Evolutionary conservation across 2,329 filamentous ascomycete genomes (phyloP).

Genomic region (Chrysoporthe puriensis): DNA sequence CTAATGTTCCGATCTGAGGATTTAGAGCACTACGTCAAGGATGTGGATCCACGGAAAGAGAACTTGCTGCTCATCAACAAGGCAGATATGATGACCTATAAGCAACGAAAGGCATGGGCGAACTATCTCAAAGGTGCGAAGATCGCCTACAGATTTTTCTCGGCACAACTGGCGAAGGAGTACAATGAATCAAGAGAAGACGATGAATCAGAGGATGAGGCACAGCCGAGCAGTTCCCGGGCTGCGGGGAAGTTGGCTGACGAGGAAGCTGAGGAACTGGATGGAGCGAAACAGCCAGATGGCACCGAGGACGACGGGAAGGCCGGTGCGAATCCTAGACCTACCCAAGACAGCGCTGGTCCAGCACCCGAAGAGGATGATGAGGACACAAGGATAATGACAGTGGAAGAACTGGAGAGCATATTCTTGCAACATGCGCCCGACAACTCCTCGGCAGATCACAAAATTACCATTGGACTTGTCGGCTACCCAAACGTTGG

Average conservation of each 20-base stretch:
- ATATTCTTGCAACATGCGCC: slow-evolving; percentile 79
- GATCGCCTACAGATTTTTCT: slow-evolving; percentile 96
- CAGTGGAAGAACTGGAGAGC: slow-evolving; percentile 88
- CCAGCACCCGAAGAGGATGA: slow-evolving; percentile 48
- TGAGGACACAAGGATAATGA: slow-evolving; percentile 78
- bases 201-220: slow-evolving; percentile 48
- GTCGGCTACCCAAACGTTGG: slow-evolving; percentile 99
- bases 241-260: slow-evolving; percentile 29
- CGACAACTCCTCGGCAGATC: slow-evolving; percentile 50
- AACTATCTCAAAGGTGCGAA: slow-evolving; percentile 78
- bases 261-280: slow-evolving; percentile 37
- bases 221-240: slow-evolving; percentile 39
- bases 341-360: slow-evolving; percentile 44
- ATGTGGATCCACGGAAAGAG: slow-evolving; percentile 83
- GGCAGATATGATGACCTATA: slow-evolving; percentile 95
- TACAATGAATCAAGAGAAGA: slow-evolving; percentile 74
- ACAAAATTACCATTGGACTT: slow-evolving; percentile 85
- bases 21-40: slow-evolving; percentile 91
- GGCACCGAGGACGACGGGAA: slow-evolving; percentile 33
- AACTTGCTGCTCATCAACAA: slow-evolving; percentile 97
- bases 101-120: slow-evolving; percentile 83
- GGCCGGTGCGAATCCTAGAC: slow-evolving; percentile 32
- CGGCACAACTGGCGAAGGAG: slow-evolving; percentile 88
- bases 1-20: slow-evolving; percentile 93
- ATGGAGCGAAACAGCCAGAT: slow-evolving; percentile 38